Evolutionary conservation across 805 yeast genomes (phyloP), one percentile per base, ranked within the genome.

Genomic region (Yarrowia sp.): DNA sequence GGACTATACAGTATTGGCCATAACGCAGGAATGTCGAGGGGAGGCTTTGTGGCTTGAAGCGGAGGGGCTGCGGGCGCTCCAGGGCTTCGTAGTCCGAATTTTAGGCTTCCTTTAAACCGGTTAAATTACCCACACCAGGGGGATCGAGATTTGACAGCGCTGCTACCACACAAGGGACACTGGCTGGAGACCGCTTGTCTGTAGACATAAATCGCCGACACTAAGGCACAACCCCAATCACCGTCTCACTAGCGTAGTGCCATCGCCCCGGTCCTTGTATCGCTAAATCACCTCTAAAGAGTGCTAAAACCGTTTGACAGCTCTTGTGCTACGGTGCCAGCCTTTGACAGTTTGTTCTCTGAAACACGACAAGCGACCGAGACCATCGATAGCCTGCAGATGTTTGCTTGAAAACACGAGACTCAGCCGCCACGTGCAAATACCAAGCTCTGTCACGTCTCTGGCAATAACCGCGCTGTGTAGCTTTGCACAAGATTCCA

Each of bases 391-490:
- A 46, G 40, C 55, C 20, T 50, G 55, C 55, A 50, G 55, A 50
- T 17, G 55, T 50, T 50, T 50, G 55, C 55, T 47, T n/a, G 55
- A 33, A 17, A 50, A 34, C 55, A 50, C 55, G 55, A 50, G 55
- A 17, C 13, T n/a, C 9, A 10, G 55, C 24, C 20, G 30, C 55
- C 55, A 50, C 55, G 55, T 50, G 55, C 40, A 33, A 33, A 33
- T 24, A 14, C 17, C 30, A 24, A 24, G 39, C 6, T 10, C 34
- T 46, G 36, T 24, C 17, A 8, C 9, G 9, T 15, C 8, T 12
- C 6, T 19, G 30, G 15, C 10, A 15, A 43, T 34, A 50, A 50
- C 55, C 55, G 40, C 55, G 40, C 55, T 33, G 38, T 30, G 12
- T n/a, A 13, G 8, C 24, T 10, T 9, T 14, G 1, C 34, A 20